Evolutionary conservation across 306 rosid genomes (phyloP).

Genomic region (Albizia julibrissin): DNA sequence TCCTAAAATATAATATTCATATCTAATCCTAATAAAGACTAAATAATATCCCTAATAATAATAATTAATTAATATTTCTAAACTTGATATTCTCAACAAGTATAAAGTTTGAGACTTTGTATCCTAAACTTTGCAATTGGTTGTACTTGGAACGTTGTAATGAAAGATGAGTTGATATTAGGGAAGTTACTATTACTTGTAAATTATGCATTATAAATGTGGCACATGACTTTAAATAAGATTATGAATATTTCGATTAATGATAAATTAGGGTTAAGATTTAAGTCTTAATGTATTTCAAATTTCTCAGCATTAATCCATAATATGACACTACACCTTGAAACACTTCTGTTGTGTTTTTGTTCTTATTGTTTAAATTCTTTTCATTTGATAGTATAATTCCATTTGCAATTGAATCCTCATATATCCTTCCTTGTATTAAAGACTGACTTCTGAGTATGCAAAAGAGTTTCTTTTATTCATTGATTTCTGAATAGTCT

Average conservation of each 20-base stretch:
- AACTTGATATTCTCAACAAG: too few species aligned
- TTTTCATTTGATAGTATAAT: slow-evolving; percentile 19
- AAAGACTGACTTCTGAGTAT: slow-evolving; percentile 24
- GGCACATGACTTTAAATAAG: neutral
- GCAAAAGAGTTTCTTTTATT: slow-evolving; percentile 20
- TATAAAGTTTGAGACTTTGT: neutral
- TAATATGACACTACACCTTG: slow-evolving; percentile 14
- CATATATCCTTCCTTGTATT: slow-evolving; percentile 24
- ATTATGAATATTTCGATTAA: neutral
- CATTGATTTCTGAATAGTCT: slow-evolving; percentile 1
- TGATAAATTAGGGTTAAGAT: neutral
- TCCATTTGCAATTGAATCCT: slow-evolving; percentile 22
- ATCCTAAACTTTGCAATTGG: neutral
- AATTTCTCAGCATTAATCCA: slow-evolving; percentile 9
- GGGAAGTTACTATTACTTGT: neutral
- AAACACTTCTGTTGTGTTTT: slow-evolving; percentile 17
- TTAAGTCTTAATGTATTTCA: neutral
- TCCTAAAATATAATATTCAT: too few species aligned
- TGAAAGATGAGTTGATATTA: neutral
- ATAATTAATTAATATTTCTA: too few species aligned
- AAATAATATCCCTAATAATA: too few species aligned
- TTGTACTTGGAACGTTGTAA: neutral
- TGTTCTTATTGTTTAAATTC: slow-evolving; percentile 1
- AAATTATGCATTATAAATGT: neutral
- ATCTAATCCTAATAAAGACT: too few species aligned